Percentiles rank a stretch among this genome's conserved stretches.
phyloP scores from a whole-genome alignment of 148 eudicot genomes.

The Spergularia bocconei region DNA sequence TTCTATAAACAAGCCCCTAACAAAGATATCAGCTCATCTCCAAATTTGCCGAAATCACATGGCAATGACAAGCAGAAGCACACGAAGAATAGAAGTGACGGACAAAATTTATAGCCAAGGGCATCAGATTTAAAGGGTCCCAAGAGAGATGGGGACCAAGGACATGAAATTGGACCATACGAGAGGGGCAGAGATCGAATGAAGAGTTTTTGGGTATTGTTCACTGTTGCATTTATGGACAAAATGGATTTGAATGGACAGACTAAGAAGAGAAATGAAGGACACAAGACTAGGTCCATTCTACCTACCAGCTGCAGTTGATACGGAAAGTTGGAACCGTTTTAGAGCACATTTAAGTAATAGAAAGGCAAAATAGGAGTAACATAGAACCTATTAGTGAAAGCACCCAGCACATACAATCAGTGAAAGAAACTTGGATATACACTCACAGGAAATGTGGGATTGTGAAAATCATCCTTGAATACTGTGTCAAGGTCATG shows the following conservation, averaged over 20 bases:
- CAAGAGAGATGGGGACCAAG: no score
- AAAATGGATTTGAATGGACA: not conserved
- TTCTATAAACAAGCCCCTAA: not conserved
- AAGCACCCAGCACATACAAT: not conserved
- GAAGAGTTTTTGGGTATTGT: no score
- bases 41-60: constrained; percentile 3
- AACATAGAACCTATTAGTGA: not conserved
- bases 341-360: not conserved
- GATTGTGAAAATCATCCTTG: constrained; percentile 80
- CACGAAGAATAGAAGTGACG: not conserved
- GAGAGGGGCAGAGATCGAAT: no score
- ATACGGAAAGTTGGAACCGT: not conserved
- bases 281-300: not conserved
- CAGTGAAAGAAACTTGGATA: constrained; percentile 11
- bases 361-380: not conserved
- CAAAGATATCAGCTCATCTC: not conserved
- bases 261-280: not conserved
- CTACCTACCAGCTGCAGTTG: not conserved
- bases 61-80: constrained; percentile 1
- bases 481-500: constrained; percentile 76
- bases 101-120: not conserved
- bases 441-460: constrained; percentile 78
- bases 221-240: no score
- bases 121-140: no score
- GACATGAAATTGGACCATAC: no score